Conservation (phyloP, 257 asterid species). For the Solanum raphanifolium region DNA sequence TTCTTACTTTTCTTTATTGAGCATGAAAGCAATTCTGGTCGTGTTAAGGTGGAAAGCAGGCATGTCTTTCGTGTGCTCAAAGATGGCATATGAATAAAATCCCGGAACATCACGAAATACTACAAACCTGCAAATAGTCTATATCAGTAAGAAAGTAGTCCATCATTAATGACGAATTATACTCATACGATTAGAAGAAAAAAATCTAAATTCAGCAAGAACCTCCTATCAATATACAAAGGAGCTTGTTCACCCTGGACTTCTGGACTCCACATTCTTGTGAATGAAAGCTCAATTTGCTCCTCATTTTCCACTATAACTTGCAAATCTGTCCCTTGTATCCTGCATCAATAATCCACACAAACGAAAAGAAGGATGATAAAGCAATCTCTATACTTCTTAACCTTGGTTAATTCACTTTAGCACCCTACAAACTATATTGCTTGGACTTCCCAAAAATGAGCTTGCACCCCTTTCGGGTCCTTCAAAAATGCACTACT, state of each 20-base stretch:
- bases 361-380: background rate
- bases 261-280: constrained; percentile 52
- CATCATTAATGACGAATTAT: background rate
- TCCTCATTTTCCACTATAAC: constrained; percentile 41
- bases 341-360: constrained; percentile 12
- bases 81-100: constrained; percentile 32
- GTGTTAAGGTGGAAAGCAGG: constrained; percentile 31
- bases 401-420: background rate
- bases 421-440: background rate
- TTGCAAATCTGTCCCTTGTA: constrained; percentile 20
- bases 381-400: background rate
- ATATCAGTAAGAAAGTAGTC: background rate
- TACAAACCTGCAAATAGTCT: constrained; percentile 16
- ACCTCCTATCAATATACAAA: constrained; percentile 63
- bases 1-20: constrained; percentile 24
- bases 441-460: background rate
- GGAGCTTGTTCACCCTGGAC: constrained; percentile 60
- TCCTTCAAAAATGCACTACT: background rate
- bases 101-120: constrained; percentile 27
- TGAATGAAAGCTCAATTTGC: constrained; percentile 45
- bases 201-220: background rate
- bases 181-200: background rate
- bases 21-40: constrained; percentile 40
- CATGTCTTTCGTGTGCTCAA: constrained; percentile 20
- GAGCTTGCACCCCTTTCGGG: background rate